Conservation (phyloP, 2,329 filamentous ascomycete species). For the Annulohypoxylon truncatum region DNA sequence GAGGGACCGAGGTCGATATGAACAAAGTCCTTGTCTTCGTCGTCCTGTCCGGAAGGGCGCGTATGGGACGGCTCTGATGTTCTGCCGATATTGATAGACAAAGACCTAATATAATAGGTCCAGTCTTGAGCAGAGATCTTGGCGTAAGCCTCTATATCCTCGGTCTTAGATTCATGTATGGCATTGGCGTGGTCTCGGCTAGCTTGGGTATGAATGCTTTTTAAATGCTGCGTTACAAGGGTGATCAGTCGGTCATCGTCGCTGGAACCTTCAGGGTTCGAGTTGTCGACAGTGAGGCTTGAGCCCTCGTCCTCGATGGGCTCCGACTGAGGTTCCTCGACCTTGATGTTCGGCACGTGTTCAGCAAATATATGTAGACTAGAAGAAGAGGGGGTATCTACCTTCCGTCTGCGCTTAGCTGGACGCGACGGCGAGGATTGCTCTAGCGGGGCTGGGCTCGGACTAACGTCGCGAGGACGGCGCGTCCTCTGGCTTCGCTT, state of each 20-base stretch:
- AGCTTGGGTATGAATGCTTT: conserved; percentile 64
- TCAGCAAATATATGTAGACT: conserved; percentile 34
- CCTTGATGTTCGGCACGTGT: conserved; percentile 45
- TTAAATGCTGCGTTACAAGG: conserved; percentile 65
- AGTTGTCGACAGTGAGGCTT: conserved; percentile 56
- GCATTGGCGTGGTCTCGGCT: conserved; percentile 72
- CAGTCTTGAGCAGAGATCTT: conserved; percentile 85
- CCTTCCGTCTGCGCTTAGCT: conserved; percentile 74
- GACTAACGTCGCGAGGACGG: conserved; percentile 49
- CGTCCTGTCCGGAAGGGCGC: conserved; percentile 57
- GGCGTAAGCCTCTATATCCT: conserved; percentile 79
- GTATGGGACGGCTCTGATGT: conserved; percentile 66
- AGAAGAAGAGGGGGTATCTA: conserved; percentile 48
- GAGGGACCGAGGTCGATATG: conserved; percentile 91
- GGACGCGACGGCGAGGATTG: conserved; percentile 70
- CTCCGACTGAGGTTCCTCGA: conserved; percentile 58
- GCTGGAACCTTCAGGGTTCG: conserved; percentile 52
- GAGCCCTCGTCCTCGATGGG: conserved; percentile 60
- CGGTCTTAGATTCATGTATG: conserved; percentile 70
- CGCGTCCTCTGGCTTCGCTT: conserved; percentile 54
- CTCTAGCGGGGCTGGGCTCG: conserved; percentile 53
- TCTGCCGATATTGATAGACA: conserved; percentile 81
- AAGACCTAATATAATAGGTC: conserved; percentile 84
- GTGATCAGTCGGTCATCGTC: conserved; percentile 68
- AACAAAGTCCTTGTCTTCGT: conserved; percentile 65